Conservation (phyloP, 1,284 basidiomycete genomes). For the Gymnopus androsaceus region DNA sequence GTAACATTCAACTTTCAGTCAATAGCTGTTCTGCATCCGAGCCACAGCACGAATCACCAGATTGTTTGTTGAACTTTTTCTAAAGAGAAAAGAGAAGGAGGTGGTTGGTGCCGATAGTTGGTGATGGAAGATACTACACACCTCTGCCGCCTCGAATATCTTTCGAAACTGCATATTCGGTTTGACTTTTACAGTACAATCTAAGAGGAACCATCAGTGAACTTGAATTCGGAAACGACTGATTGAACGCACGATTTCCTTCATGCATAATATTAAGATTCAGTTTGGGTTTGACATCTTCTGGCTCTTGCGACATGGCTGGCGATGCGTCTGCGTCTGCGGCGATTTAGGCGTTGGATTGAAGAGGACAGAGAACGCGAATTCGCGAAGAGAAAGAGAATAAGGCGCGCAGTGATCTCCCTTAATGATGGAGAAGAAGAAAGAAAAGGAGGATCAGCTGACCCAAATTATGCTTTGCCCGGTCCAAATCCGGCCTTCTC, state of each 20-base stretch:
- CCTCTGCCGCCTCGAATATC: slow-evolving; percentile 67
- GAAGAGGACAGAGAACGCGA: not conserved
- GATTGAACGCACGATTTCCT: slow-evolving; percentile 41
- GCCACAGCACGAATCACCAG: slow-evolving; percentile 39
- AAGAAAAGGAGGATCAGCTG: not conserved
- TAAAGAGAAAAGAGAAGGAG: slow-evolving; percentile 26
- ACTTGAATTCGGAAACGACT: not conserved
- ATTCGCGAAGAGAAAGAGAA: not conserved
- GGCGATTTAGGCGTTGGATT: too few relatives aligned
- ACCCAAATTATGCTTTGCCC: not conserved
- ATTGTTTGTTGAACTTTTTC: slow-evolving; percentile 61
- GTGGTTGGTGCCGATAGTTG: not conserved
- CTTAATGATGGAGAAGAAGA: not conserved
- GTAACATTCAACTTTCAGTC: not conserved
- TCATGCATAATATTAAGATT: slow-evolving; percentile 57
- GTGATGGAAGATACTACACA: slow-evolving; percentile 38
- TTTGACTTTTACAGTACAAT: slow-evolving; percentile 57
- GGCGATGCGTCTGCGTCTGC: not conserved
- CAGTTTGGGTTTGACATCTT: slow-evolving; percentile 71
- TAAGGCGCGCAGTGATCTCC: not conserved
- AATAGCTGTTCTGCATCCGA: not conserved
- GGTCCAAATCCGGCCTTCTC: too few relatives aligned
- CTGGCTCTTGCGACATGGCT: slow-evolving; percentile 54
- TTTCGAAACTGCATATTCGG: slow-evolving; percentile 62
- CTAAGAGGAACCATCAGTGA: slow-evolving; percentile 19